Conservation (phyloP, 805 yeast genomes). For the Yamadazyma phyllophila region DNA sequence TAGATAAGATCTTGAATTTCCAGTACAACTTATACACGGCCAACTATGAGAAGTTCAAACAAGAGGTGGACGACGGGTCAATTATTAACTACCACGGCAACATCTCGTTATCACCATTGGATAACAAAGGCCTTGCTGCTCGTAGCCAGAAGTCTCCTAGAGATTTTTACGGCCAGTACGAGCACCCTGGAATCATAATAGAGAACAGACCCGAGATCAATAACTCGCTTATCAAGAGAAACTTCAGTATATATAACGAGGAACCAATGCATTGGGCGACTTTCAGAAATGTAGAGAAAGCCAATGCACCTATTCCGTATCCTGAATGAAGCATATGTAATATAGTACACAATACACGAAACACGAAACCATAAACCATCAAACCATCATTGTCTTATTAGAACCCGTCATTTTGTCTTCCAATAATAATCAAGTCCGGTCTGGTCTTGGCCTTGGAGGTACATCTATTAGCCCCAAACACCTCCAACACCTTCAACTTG, state of each 20-base stretch:
- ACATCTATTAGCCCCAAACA: constrained; percentile 75
- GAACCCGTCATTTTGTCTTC: constrained; percentile 50
- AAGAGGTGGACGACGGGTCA: constrained; percentile 12
- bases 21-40: constrained; percentile 19
- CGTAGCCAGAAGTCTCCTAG: constrained; percentile 11
- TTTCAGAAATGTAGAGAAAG: constrained; percentile 65
- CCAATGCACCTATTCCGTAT: constrained; percentile 24
- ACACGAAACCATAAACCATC: neutral
- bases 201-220: constrained; percentile 36
- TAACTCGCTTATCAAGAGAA: constrained; percentile 21
- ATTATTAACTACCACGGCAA: constrained; percentile 19
- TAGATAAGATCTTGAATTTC: constrained; percentile 36
- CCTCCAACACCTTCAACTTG: constrained; percentile 65
- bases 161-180: constrained; percentile 8
- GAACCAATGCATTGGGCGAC: constrained; percentile 45
- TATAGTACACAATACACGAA: neutral
- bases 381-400: too few relatives aligned
- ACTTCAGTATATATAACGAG: constrained; percentile 20
- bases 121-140: constrained; percentile 23
- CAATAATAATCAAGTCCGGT: constrained; percentile 60
- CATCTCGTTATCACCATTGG: constrained; percentile 24
- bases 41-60: constrained; percentile 12
- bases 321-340: constrained; percentile 1
- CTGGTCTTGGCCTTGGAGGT: constrained; percentile 53
- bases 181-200: constrained; percentile 30